A percentile compares a stretch with the other conserved stretches of the same genome.
Conservation (phyloP, 1,139 yeast species). For the Candida labiduridarum region DNA sequence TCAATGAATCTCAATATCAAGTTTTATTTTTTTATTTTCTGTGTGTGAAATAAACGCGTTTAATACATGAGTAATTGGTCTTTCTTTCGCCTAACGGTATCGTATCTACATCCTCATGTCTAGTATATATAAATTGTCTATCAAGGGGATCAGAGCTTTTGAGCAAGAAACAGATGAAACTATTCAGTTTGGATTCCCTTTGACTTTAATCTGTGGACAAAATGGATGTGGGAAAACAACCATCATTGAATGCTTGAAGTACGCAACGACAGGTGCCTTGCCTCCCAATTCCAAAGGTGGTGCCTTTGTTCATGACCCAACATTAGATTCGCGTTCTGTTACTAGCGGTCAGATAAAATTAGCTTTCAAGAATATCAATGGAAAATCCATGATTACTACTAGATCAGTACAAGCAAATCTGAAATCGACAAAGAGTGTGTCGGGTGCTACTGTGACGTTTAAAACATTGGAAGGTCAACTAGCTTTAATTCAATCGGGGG, state of each 20-base stretch:
- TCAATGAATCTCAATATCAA: no score
- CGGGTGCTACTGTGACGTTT: constrained; percentile 58
- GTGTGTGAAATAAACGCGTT: background rate
- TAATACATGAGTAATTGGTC: background rate
- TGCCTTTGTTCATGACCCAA: constrained; percentile 94
- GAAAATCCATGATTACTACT: constrained; percentile 81
- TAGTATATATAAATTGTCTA: constrained; percentile 72
- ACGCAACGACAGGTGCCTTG: constrained; percentile 92
- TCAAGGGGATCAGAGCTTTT: constrained; percentile 90
- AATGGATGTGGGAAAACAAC: constrained; percentile 99
- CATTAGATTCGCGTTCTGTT: constrained; percentile 70
- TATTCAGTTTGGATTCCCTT: constrained; percentile 86
- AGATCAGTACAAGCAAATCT: constrained; percentile 79
- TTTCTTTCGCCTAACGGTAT: background rate
- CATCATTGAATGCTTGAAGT: constrained; percentile 88
- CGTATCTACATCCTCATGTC: constrained; percentile 46
- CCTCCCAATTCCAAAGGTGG: constrained; percentile 98
- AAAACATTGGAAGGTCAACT: constrained; percentile 92
- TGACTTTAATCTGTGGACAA: constrained; percentile 92
- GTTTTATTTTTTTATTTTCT: background rate
- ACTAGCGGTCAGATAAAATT: constrained; percentile 90
- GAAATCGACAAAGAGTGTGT: constrained; percentile 26
- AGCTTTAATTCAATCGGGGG: constrained; percentile 64
- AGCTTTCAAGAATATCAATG: constrained; percentile 76
- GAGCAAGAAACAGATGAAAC: constrained; percentile 82